Evolutionary conservation across 2,329 filamentous ascomycete species (phyloP), one percentile per base, ranked within the genome.

Genomic region (Penicillium sp.): DNA sequence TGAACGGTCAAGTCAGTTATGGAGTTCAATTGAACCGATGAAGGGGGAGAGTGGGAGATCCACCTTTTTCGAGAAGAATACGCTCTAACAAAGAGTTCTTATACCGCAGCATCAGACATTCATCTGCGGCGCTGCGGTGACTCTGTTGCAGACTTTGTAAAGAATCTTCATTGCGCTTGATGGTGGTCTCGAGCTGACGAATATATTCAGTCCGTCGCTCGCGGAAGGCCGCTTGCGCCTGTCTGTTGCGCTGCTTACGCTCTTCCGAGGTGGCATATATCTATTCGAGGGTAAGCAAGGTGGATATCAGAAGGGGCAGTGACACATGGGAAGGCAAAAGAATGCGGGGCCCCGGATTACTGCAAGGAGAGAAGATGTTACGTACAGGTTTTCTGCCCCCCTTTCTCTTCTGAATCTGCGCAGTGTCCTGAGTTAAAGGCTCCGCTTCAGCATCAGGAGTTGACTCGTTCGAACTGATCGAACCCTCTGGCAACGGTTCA

Each of bases 241-340:
- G 93, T 62, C 93, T 81, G 69, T 98, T 98, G 58, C 93, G 84
- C 75, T 97, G 93, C 77, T 98, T 97, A 66, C 93, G 86, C 74
- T 98, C 93, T 72, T 98, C 93, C 9, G 93, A 97, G 31, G 93
- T 98, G 47, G 93, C 93, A 79, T 98, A 98, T 57, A 96, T 96
- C 92, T 96, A 58, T 41, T 15, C 6, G 10, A 18, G 53, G 55
- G 55, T 44, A 48, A 57, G 35, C 48, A 37, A 42, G 8, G 43
- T 12, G 29, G 44, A 42, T 35, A 40, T 48, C 27, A 46, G 37
- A 44, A 49, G 56, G 52, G 50, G 27, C 38, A 27, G 38, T 13
- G 38, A 28, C 29, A 20, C 10, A 33, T 41, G 38, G 12, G 29
- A 25, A 39, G 27, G 42, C 37, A 46, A 54, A 47, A 46, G 49